Conservation (phyloP, 2,329 filamentous ascomycete genomes). For the Alternaria gansuensis region DNA sequence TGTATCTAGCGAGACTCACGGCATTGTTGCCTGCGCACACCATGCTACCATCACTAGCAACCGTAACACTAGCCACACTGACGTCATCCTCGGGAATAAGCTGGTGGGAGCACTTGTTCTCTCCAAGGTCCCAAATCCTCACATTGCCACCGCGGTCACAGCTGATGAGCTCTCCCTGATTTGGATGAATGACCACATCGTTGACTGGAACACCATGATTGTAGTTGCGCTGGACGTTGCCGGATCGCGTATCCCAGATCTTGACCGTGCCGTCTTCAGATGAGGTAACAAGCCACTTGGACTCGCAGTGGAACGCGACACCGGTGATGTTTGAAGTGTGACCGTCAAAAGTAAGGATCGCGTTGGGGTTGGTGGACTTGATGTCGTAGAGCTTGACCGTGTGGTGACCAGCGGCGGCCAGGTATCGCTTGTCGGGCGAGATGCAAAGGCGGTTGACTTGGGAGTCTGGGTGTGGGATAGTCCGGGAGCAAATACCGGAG, state of each 20-base stretch:
- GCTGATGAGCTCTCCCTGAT: slow-evolving; percentile 97
- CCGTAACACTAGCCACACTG: slow-evolving; percentile 90
- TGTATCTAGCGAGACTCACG: slow-evolving; percentile 60
- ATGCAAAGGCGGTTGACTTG: slow-evolving; percentile 99
- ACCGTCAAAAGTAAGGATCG: slow-evolving; percentile 91
- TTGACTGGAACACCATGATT: slow-evolving; percentile 88
- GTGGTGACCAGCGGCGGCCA: slow-evolving; percentile 81
- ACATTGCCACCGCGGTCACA: slow-evolving; percentile 94
- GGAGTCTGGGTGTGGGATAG: slow-evolving; percentile 96
- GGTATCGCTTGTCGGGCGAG: slow-evolving; percentile 95
- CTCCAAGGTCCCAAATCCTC: slow-evolving; percentile 92
- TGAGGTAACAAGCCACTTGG: slow-evolving; percentile 99
- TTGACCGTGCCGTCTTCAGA: slow-evolving; percentile 97
- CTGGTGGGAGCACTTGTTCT: slow-evolving; percentile 97
- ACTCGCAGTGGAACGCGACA: slow-evolving; percentile 96
- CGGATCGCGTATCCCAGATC: slow-evolving; percentile 92
- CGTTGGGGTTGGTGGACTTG: slow-evolving; percentile 95
- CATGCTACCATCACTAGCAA: slow-evolving; percentile 91
- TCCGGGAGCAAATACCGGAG: slow-evolving; percentile 96
- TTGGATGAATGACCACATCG: slow-evolving; percentile 99
- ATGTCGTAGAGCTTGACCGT: slow-evolving; percentile 98
- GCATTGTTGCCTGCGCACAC: slow-evolving; percentile 93
- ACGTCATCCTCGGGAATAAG: slow-evolving; percentile 96
- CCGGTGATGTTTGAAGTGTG: slow-evolving; percentile 97
- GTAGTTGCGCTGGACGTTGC: slow-evolving; percentile 90